Evolutionary conservation across 73 alveolate species (phyloP), one percentile per base, ranked within the genome.

Genomic region (Paramecium bursaria): DNA sequence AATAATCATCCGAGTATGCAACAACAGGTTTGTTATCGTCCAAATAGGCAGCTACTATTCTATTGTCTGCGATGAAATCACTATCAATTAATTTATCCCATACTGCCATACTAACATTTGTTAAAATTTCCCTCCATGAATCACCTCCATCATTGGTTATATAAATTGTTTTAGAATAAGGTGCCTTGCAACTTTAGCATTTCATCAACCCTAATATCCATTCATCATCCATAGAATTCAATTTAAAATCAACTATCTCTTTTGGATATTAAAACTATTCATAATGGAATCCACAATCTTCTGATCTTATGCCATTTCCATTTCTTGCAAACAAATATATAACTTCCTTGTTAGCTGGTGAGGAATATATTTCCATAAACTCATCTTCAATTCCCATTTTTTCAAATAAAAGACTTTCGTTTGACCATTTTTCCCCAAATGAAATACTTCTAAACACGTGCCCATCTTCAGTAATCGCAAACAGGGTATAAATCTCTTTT

Each of bases 81-180:
- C 76, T 57, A 30, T 57, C 76, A 1, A 57, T 67, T 3, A 67
- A 47, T 67, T 67, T 67, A 67, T 67, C 82, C 82, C 82, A 67
- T 0, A 26, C 17, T 11, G 82, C 82, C 53, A 35, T 31, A 53
- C 19, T 33, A 2, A 47, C 61, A 10, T 44, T 2, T 17, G 30
- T 29, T 7, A 57, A 44, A n/a, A 67, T 67, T 47, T 35, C 33
- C 22, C 44, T 14, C 82, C 82, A 67, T 31, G 53, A 21, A 7
- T 67, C 22, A 3, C 82, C 82, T 14, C 82, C 82, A 42, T 67
- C 55, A 42, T 17, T 67, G 3, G 82, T 39, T 39, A 7, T 42
- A 4, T 67, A 47, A 3, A 35, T 13, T 7, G 33, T 47, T 67
- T 42, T 31, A 21, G 33, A 39, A 19, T 19, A 67, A 1, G 82